Evolutionary conservation across 345 rosid genomes (phyloP), one percentile per base, ranked within the genome.

Genomic region (Psidium friedrichsthalianum): DNA sequence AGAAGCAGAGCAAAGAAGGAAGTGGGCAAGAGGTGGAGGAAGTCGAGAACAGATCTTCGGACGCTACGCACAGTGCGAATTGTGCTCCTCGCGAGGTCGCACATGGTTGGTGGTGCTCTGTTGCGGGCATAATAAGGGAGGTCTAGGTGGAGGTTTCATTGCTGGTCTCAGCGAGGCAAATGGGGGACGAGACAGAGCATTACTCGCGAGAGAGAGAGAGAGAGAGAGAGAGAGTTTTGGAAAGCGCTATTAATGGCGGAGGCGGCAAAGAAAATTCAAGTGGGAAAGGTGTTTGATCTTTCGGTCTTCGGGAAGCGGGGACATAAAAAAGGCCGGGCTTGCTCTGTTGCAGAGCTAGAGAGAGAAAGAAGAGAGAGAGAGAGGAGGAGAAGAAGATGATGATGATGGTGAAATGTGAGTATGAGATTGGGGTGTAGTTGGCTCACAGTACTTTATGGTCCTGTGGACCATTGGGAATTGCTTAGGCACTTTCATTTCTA

Each of bases 1-100:
- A 94, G 87, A 40, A 94, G 87, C 13, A 97, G 92, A 87, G 96
- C 95, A 18, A 95, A 89, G 83, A 95, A 87, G 49, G 96, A 91
- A 88, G 97, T 89, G 24, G 98, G 94, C 13, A 90, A 80, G 89
- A 93, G 88, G 76, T 85, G 82, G 83, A 93, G 88, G 69, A 86
- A 90, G 16, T 90, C 90, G 78, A 91, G 87, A 40, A 90, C n/a
- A 10, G 87, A 83, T 86, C 86, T 93, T 88, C 85, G 89, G 69
- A 55, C 52, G 52, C 69, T 24, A 51, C 40, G 42, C 27, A 11
- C 86, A 6, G 8, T 85, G 87, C 29, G 87, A 81, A 51, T 69
- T 69, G 78, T 10, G 24, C 24, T 69, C 24, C 78, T 11, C 44
- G 78, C 44, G 78, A 69, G 44, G 78, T 21, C 78, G 12, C 78